These are phyloP conservation scores for Euphorbia schlechtendalii DNA, from an alignment of 441 rosid species.

Conservation along the genomic window DNA sequence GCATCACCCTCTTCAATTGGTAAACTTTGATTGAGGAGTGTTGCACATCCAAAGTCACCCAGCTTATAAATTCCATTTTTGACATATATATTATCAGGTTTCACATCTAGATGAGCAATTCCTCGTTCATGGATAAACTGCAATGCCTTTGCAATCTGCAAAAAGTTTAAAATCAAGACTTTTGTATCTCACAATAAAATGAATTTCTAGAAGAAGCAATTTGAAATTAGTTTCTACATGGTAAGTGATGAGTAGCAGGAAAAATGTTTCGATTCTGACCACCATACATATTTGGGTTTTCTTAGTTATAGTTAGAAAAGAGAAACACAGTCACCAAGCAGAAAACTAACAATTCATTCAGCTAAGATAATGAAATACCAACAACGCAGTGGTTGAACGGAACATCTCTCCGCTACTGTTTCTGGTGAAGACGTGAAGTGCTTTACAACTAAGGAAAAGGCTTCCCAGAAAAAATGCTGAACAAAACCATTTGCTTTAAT, in stretches of 20 bases:
- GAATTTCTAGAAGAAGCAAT: neutral
- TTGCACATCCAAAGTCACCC: constrained; percentile 96
- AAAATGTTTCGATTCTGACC: neutral
- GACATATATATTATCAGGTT: constrained; percentile 87
- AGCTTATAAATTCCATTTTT: constrained; percentile 74
- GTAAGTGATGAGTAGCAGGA: neutral
- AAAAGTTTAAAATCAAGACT: too few relatives aligned
- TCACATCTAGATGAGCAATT: constrained; percentile 87
- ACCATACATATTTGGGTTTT: neutral
- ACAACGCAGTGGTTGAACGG: neutral
- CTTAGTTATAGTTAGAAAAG: too few relatives aligned
- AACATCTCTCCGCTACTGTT: neutral
- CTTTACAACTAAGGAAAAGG: neutral
- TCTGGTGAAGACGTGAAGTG: neutral
- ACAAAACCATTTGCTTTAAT: too few relatives aligned
- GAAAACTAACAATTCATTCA: neutral
- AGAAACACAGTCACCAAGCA: too few relatives aligned
- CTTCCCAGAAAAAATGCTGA: neutral
- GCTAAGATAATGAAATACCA: neutral
- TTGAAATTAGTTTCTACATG: neutral
- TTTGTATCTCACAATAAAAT: too few relatives aligned
- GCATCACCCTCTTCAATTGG: constrained; percentile 97
- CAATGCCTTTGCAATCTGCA: constrained; percentile 82
- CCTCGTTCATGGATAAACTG: constrained; percentile 67
- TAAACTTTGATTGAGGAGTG: constrained; percentile 66